Evolutionary conservation across 495 filamentous ascomycete species (phyloP).

Genomic region (Halenospora varia): DNA sequence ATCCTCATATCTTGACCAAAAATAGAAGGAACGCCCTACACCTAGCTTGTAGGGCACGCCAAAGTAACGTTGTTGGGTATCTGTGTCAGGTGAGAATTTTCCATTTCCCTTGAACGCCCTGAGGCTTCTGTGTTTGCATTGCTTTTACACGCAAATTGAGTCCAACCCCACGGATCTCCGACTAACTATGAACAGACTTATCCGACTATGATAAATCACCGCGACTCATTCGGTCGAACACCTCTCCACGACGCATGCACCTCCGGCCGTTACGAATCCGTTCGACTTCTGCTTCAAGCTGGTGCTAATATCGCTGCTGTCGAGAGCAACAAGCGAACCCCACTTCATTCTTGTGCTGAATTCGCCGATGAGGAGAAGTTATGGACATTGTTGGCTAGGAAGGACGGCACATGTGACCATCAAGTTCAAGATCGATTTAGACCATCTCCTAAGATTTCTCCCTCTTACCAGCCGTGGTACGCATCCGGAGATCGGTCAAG

Average conservation of each 20-base stretch:
- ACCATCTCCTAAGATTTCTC: background rate
- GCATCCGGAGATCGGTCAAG: too few relatives aligned
- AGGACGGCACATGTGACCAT: background rate
- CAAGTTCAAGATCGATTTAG: slow-evolving; percentile 5
- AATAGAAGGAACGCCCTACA: slow-evolving; percentile 36
- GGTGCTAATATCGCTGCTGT: slow-evolving; percentile 23
- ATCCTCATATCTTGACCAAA: slow-evolving; percentile 24
- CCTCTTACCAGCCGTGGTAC: background rate
- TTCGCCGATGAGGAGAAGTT: slow-evolving; percentile 8
- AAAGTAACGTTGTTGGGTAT: slow-evolving; percentile 35
- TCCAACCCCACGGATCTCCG: background rate
- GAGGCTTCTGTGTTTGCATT: too few relatives aligned
- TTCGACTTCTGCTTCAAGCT: slow-evolving; percentile 29
- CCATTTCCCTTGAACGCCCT: too few relatives aligned
- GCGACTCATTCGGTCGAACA: slow-evolving; percentile 20
- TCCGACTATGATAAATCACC: slow-evolving; percentile 19
- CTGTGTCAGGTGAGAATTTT: slow-evolving; percentile 23
- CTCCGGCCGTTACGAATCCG: slow-evolving; percentile 35
- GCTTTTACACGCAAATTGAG: too few relatives aligned
- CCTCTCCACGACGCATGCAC: slow-evolving; percentile 34
- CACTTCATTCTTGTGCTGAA: slow-evolving; percentile 15
- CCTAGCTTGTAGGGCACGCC: slow-evolving; percentile 31
- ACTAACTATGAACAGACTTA: background rate
- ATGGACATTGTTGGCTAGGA: background rate
- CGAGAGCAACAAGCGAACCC: background rate